A percentile compares a stretch with the other conserved stretches of the same genome.
Conservation (phyloP, 1,284 basidiomycete species). For the Ustilago vetiveriae region DNA sequence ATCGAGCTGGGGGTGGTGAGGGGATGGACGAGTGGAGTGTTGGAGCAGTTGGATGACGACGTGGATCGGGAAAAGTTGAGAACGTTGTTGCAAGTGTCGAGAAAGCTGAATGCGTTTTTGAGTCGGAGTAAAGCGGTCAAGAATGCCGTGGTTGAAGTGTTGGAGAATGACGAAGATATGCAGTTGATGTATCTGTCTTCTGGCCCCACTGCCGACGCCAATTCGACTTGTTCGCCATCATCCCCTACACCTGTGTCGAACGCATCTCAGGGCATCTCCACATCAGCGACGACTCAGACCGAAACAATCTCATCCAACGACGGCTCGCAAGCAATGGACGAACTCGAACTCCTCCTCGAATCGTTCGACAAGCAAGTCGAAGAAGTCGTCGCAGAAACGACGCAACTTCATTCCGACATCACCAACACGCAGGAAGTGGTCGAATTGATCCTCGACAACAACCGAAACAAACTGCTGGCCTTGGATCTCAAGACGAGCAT, state of each 20-base stretch:
- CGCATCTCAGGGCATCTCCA: background rate
- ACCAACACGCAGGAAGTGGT: constrained; percentile 97
- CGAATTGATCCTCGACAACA: constrained; percentile 94
- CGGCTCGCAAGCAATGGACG: constrained; percentile 69
- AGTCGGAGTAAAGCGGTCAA: constrained; percentile 53
- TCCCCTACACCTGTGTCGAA: background rate
- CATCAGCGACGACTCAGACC: background rate
- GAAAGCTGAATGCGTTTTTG: constrained; percentile 57
- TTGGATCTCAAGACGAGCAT: constrained; percentile 93
- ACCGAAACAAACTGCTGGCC: constrained; percentile 89
- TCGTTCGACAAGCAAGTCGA: constrained; percentile 81
- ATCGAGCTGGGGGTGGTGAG: constrained; percentile 56
- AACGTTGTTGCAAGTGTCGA: constrained; percentile 51
- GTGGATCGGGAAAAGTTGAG: constrained; percentile 62
- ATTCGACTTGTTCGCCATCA: background rate
- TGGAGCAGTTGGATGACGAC: constrained; percentile 57
- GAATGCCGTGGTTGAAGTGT: constrained; percentile 52
- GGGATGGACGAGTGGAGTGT: constrained; percentile 44
- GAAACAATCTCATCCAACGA: background rate
- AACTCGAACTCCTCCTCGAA: constrained; percentile 90
- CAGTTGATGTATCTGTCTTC: constrained; percentile 76
- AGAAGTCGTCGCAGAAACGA: constrained; percentile 57
- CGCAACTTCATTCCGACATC: constrained; percentile 70
- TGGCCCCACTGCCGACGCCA: background rate
- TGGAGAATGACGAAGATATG: constrained; percentile 76